Evolutionary conservation across 1,139 yeast genomes (phyloP).

Genomic region (Magnusiomyces tetraspermus): DNA sequence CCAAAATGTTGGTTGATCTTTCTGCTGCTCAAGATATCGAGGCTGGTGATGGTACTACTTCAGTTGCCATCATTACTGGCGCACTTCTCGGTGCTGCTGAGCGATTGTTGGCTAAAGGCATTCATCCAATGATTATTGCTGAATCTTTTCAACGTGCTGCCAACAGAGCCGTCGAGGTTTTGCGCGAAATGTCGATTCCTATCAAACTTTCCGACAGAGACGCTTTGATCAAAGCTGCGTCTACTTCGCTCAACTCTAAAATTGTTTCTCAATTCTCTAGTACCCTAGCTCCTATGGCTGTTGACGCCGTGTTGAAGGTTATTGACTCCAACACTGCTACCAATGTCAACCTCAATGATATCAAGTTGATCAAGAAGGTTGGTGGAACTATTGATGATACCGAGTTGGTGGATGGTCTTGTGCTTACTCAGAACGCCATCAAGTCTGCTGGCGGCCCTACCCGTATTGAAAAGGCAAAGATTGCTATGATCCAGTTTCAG

Average conservation of each 20-base stretch:
- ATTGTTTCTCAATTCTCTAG: slow-evolving; percentile 89
- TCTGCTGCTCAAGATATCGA: slow-evolving; percentile 56
- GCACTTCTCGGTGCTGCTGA: slow-evolving; percentile 92
- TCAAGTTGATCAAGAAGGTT: slow-evolving; percentile 80
- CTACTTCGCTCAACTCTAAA: slow-evolving; percentile 87
- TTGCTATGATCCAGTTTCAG: slow-evolving; percentile 91
- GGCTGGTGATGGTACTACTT: slow-evolving; percentile 98
- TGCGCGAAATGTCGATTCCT: slow-evolving; percentile 68
- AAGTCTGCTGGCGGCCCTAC: slow-evolving; percentile 95
- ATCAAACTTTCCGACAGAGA: slow-evolving; percentile 70
- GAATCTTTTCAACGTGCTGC: slow-evolving; percentile 96
- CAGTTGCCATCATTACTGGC: slow-evolving; percentile 93
- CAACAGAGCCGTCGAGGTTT: slow-evolving; percentile 69
- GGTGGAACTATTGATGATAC: slow-evolving; percentile 94
- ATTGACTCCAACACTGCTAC: slow-evolving; percentile 32
- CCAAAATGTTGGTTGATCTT: slow-evolving; percentile 94
- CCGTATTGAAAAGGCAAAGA: slow-evolving; percentile 85
- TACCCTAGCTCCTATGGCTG: slow-evolving; percentile 85
- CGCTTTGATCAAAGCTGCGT: slow-evolving; percentile 80
- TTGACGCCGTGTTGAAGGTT: slow-evolving; percentile 81
- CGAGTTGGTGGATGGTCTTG: slow-evolving; percentile 85
- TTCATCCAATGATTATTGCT: slow-evolving; percentile 91
- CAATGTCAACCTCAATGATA: slow-evolving; percentile 80
- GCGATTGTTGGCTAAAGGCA: slow-evolving; percentile 74
- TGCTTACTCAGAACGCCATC: slow-evolving; percentile 79